Evolutionary conservation across 2,329 filamentous ascomycete genomes (phyloP).

Genomic region (Thelonectria rubi): DNA sequence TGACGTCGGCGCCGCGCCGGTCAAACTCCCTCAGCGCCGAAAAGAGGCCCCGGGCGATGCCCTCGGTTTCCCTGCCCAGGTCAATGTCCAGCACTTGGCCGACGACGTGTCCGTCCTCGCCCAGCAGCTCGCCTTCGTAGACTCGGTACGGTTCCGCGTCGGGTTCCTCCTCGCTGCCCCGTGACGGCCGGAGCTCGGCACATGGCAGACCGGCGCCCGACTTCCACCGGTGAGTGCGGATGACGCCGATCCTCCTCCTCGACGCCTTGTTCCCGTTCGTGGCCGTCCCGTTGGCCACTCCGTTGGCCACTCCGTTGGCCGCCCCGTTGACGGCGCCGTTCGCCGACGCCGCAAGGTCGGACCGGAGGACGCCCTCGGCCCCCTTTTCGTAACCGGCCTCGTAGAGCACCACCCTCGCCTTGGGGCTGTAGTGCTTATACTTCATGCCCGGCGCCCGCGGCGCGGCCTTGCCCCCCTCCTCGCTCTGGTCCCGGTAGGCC

Average conservation of each 20-base stretch:
- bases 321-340: conserved; percentile 38
- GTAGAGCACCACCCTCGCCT: conserved; percentile 84
- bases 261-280: conserved; percentile 28
- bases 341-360: conserved; percentile 47
- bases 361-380: conserved; percentile 47
- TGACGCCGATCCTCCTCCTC: conserved; percentile 59
- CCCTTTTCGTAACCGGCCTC: conserved; percentile 61
- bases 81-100: conserved; percentile 72
- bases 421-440: conserved; percentile 96
- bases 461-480: conserved; percentile 68
- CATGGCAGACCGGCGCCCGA: conserved; percentile 53
- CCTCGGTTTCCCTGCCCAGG: conserved; percentile 74
- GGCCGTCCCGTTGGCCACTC: conserved; percentile 36
- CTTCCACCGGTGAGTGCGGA: conserved; percentile 65
- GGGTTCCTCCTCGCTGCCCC: too few relatives aligned
- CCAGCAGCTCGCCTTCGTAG: conserved; percentile 51
- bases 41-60: conserved; percentile 88
- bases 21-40: conserved; percentile 88
- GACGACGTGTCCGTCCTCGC: conserved; percentile 44
- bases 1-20: conserved; percentile 78
- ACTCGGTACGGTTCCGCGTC: conserved; percentile 52
- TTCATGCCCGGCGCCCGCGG: conserved; percentile 98
- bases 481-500: conserved; percentile 80
- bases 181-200: conserved; percentile 40
- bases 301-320: conserved; percentile 28